phyloP scores from a whole-genome alignment of 2,329 filamentous ascomycete genomes.

The Teratosphaeria viscida region DNA sequence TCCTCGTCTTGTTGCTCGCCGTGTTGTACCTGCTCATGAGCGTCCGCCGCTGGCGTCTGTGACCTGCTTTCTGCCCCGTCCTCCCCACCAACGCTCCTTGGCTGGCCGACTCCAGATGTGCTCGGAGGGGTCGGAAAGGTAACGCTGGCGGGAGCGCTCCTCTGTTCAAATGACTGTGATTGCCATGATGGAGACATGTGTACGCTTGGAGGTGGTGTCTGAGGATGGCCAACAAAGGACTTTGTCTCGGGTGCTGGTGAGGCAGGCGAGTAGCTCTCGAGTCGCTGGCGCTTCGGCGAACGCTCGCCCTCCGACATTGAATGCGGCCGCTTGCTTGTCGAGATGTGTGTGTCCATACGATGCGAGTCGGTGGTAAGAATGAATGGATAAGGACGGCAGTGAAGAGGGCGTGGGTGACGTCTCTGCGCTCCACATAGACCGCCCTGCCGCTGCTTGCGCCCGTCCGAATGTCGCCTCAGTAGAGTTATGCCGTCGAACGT shows the following conservation, averaged over 20 bases:
- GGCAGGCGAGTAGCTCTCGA: constrained; percentile 35
- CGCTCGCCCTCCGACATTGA: constrained; percentile 24
- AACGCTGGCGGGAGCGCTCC: constrained; percentile 6
- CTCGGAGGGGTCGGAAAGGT: constrained; percentile 34
- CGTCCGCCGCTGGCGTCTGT: constrained; percentile 17
- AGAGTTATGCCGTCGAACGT: too few species aligned
- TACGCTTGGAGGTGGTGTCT: constrained; percentile 39
- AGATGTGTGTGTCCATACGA: not conserved
- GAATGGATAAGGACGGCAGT: not conserved
- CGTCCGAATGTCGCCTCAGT: too few species aligned
- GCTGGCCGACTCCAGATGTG: constrained; percentile 23
- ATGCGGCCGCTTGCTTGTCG: not conserved
- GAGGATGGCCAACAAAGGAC: constrained; percentile 29
- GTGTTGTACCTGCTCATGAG: constrained; percentile 20
- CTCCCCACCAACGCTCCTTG: constrained; percentile 16
- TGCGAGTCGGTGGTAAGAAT: constrained; percentile 2
- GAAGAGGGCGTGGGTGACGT: not conserved
- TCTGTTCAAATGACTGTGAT: constrained; percentile 17
- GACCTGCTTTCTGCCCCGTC: constrained; percentile 13
- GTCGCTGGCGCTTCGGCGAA: constrained; percentile 27
- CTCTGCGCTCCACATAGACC: not conserved
- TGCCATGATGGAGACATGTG: constrained; percentile 38
- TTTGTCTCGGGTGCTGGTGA: constrained; percentile 35
- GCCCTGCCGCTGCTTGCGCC: too few species aligned
- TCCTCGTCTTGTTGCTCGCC: constrained; percentile 31